Conservation (phyloP, 768 basidiomycete genomes). For the Leccinum imitatum region DNA sequence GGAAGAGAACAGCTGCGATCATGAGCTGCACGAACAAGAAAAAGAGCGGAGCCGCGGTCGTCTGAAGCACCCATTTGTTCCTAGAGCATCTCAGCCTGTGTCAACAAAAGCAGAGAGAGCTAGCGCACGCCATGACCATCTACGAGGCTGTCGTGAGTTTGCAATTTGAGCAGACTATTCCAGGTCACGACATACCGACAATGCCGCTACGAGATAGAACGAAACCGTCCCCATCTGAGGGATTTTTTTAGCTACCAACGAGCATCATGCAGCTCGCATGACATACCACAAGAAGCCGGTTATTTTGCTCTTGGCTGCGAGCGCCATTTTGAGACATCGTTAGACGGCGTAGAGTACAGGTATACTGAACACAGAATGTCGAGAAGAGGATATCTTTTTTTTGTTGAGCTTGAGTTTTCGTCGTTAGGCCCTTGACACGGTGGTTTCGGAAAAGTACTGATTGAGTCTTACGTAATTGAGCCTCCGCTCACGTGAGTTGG, state of each 20-base stretch:
- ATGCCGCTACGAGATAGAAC: conserved; percentile 88
- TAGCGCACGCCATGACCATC: conserved; percentile 87
- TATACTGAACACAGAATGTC: background rate
- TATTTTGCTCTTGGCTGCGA: conserved; percentile 33
- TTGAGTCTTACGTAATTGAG: background rate
- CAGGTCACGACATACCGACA: conserved; percentile 59
- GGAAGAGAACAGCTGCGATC: conserved; percentile 77
- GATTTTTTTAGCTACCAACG: conserved; percentile 7
- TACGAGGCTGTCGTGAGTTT: conserved; percentile 29
- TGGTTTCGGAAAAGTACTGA: background rate
- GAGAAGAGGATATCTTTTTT: background rate
- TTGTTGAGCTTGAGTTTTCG: background rate
- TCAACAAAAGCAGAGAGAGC: conserved; percentile 21
- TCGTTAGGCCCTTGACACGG: background rate
- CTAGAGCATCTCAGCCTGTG: conserved; percentile 37
- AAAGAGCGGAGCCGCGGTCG: conserved; percentile 75
- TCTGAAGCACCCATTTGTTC: conserved; percentile 89
- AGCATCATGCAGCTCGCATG: background rate
- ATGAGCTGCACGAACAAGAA: conserved; percentile 80
- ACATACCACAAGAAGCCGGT: conserved; percentile 34
- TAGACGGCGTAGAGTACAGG: background rate
- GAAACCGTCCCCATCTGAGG: conserved; percentile 67
- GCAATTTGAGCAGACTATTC: background rate
- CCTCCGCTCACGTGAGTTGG: conserved; percentile 22
- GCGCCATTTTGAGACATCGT: conserved; percentile 29